phyloP scores from a whole-genome alignment of 345 rosid species.

The Salix dunnii region DNA sequence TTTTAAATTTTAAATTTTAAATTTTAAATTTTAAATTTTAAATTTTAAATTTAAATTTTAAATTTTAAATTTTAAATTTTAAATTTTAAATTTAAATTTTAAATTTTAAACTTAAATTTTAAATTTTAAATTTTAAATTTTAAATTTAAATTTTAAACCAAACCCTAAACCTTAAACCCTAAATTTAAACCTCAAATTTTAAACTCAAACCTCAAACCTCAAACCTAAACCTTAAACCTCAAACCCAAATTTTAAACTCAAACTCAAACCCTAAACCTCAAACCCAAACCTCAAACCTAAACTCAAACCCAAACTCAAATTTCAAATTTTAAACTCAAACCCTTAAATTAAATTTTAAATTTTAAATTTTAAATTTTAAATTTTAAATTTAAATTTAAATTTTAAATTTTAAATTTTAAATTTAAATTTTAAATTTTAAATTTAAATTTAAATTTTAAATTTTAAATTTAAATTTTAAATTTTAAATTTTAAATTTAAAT shows the following conservation, averaged over 20 bases:
- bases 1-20: too few relatives aligned
- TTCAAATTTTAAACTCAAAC: constrained; percentile 14
- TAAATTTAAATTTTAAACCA: too few relatives aligned
- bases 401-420: too few relatives aligned
- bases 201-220: constrained; percentile 18
- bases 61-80: too few relatives aligned
- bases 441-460: too few relatives aligned
- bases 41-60: too few relatives aligned
- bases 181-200: constrained; percentile 21
- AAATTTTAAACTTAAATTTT: background rate
- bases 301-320: constrained; percentile 21
- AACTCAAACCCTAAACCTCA: constrained; percentile 20
- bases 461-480: too few relatives aligned
- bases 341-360: constrained; percentile 17
- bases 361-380: constrained; percentile 15
- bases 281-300: constrained; percentile 25
- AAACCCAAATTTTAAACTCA: constrained; percentile 19
- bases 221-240: constrained; percentile 18
- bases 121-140: constrained; percentile 18
- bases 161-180: constrained; percentile 25
- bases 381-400: background rate
- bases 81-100: too few relatives aligned
- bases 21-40: too few relatives aligned
- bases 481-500: too few relatives aligned
- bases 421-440: too few relatives aligned